Percentiles rank a stretch among this genome's conserved stretches.
Conservation (phyloP, 495 filamentous ascomycete genomes). For the Terfezia claveryi region DNA sequence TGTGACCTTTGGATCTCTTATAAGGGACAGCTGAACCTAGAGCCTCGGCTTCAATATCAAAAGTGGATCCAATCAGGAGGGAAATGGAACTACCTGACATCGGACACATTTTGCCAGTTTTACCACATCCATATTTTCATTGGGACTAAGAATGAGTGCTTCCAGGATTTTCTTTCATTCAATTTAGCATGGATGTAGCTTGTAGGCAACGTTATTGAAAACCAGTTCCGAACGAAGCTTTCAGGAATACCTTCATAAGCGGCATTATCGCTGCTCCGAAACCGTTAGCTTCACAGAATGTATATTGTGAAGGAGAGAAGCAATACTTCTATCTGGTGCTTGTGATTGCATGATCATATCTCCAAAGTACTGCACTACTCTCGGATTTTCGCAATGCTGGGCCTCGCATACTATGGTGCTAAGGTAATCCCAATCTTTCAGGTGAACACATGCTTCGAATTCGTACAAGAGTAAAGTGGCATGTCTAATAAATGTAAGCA, state of each 20-base stretch:
- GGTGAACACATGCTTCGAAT: slow-evolving; percentile 46
- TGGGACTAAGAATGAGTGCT: slow-evolving; percentile 5
- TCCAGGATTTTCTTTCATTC: slow-evolving; percentile 10
- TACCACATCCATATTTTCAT: slow-evolving; percentile 1
- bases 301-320: slow-evolving; percentile 1
- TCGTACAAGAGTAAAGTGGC: slow-evolving; percentile 38
- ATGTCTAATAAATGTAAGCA: not conserved
- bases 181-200: not conserved
- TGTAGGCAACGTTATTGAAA: too few relatives aligned
- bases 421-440: slow-evolving; percentile 49
- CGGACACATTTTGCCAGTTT: slow-evolving; percentile 13
- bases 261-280: not conserved
- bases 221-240: not conserved
- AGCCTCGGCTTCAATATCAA: not conserved
- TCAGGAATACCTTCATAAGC: not conserved
- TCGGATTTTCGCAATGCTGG: not conserved
- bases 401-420: slow-evolving; percentile 36
- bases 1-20: slow-evolving; percentile 19
- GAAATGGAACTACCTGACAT: not conserved
- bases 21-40: slow-evolving; percentile 12
- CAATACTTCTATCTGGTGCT: slow-evolving; percentile 22
- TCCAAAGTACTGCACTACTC: not conserved
- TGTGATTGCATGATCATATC: slow-evolving; percentile 37
- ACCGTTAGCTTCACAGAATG: not conserved
- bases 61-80: too few relatives aligned